Base-by-base conservation (phyloP, 768 basidiomycete species). In the Suillus luteus region DNA sequence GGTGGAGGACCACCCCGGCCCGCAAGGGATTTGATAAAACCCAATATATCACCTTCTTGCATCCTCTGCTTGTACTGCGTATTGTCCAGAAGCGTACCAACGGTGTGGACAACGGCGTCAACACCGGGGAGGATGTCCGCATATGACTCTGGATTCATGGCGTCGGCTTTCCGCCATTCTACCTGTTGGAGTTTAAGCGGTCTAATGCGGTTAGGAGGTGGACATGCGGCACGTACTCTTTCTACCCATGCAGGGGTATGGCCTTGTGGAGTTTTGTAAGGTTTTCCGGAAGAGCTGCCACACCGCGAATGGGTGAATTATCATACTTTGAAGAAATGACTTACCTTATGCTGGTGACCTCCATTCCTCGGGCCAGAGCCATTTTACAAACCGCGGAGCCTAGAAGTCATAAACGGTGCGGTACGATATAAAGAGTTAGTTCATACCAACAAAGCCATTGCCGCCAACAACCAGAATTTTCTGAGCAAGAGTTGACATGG, bases 391-490 rank as follows among this genome's bases (percentile, higher is more conserved):
- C 86, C 4, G 95, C 91, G 33, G 97, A 98, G 59, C 97, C 96
- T 97, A 76, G 49, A 37, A 27, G 63, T 40, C 55, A 48, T 66
- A 43, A 64, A 62, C n/a, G 64, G 31, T 41, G 35, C 38, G 63
- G 17, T 19, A 22, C 65, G 33, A 33, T 33, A 24, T 33, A 27
- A 37, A 51, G 60, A 64, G 31, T 33, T 27, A 58, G 64, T 78
- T 65, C 67, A 37, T 54, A 92, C 96, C 96, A 71, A 99, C 87
- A 80, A 97, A 99, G 6, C 97, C 97, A 79, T 97, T 97, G 52
- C 97, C 97, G n/a, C 97, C 97, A 1, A 99, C 85, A 48, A 99
- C 94, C n/a, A 98, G 86, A 43, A 98, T 83, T 71, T 82, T 90
- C 61, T 80, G 84, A 60, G 81, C 62, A 27, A 81, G n/a, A 46